These are phyloP conservation scores for Jackrogersella multiformis DNA, from an alignment of 495 filamentous ascomycete genomes.

Conservation along the genomic window DNA sequence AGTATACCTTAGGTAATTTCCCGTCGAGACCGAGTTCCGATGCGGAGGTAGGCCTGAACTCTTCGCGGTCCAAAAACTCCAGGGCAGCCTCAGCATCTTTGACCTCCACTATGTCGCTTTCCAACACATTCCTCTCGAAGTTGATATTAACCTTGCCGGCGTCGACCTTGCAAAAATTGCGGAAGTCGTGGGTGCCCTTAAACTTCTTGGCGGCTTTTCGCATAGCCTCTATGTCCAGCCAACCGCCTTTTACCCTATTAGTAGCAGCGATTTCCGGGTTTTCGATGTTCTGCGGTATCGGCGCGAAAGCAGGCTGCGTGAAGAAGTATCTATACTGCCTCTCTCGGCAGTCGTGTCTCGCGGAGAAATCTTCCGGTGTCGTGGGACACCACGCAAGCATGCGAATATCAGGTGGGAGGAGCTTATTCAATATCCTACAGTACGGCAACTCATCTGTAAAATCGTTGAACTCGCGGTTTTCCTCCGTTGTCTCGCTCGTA, in stretches of 20 bases:
- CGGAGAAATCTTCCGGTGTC: constrained; percentile 81
- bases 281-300: constrained; percentile 54
- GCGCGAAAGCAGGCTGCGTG: constrained; percentile 86
- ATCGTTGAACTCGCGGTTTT: constrained; percentile 68
- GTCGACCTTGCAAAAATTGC: constrained; percentile 96
- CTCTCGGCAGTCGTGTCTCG: constrained; percentile 91
- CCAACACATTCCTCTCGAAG: constrained; percentile 79
- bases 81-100: constrained; percentile 58
- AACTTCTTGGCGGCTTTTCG: constrained; percentile 77
- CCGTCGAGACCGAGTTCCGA: constrained; percentile 8
- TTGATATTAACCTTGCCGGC: constrained; percentile 83
- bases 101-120: constrained; percentile 77
- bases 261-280: constrained; percentile 39
- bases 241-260: constrained; percentile 50
- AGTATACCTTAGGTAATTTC: constrained; percentile 74
- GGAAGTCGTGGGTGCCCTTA: constrained; percentile 89
- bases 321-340: constrained; percentile 96
- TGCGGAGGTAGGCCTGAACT: constrained; percentile 37
- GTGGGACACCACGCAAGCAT: constrained; percentile 92
- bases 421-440: constrained; percentile 78
- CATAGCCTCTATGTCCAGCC: constrained; percentile 88
- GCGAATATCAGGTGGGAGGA: constrained; percentile 88
- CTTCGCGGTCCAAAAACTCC: constrained; percentile 44
- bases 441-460: constrained; percentile 86
- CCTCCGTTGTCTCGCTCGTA: constrained; percentile 1